Percentiles rank a stretch among this genome's conserved stretches.
These are phyloP conservation scores for Salix arbutifolia DNA, from an alignment of 345 rosid species.

Conservation along the genomic window DNA sequence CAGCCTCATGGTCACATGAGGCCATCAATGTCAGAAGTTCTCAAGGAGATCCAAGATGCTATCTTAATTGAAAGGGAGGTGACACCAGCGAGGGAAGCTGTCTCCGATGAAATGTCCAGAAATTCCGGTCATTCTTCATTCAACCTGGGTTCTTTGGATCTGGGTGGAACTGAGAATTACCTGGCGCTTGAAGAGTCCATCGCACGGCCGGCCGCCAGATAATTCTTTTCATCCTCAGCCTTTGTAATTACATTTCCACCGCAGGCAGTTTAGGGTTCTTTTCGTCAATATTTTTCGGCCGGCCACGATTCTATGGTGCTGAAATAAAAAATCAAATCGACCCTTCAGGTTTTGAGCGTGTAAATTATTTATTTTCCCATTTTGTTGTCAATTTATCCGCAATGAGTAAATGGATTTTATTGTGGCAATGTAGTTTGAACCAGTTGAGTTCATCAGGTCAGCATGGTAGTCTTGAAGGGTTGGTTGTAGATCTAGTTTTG, in stretches of 20 bases:
- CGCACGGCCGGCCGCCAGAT: constrained; percentile 65
- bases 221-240: constrained; percentile 27
- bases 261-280: not conserved
- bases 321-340: not conserved
- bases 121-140: constrained; percentile 67
- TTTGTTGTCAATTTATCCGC: not conserved
- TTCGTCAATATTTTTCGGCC: constrained; percentile 8
- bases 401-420: not conserved
- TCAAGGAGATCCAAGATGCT: constrained; percentile 94
- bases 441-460: no score
- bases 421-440: no score
- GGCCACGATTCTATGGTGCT: not conserved
- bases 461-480: no score
- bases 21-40: constrained; percentile 88
- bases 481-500: no score
- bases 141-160: constrained; percentile 45
- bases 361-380: not conserved
- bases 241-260: not conserved
- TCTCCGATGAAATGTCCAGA: constrained; percentile 70
- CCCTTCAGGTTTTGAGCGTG: not conserved
- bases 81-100: constrained; percentile 46
- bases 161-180: constrained; percentile 51
- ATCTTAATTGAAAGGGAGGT: constrained; percentile 69
- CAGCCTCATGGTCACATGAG: constrained; percentile 90
- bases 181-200: constrained; percentile 57